phyloP scores from a whole-genome alignment of 2,329 filamentous ascomycete species.

The Epichloe hybrida region DNA sequence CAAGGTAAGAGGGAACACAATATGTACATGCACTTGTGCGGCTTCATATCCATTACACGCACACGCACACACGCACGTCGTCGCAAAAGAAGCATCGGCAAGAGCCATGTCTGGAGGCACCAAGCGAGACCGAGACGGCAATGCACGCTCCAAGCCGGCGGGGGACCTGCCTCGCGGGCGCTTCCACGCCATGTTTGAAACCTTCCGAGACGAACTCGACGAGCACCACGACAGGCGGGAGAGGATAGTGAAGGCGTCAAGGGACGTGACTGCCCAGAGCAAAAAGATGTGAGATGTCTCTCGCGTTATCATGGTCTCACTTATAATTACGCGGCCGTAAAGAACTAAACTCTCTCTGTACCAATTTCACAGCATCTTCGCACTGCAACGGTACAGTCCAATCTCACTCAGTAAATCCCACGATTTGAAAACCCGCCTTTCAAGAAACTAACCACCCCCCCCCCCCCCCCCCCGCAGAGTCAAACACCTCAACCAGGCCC shows the following conservation, averaged over 20 bases:
- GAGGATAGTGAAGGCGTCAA: conserved; percentile 75
- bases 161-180: conserved; percentile 23
- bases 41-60: no score
- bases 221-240: conserved; percentile 89
- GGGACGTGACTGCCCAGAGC: conserved; percentile 84
- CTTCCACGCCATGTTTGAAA: conserved; percentile 68
- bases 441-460: not conserved
- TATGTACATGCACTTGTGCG: no score
- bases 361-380: conserved; percentile 21
- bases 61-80: no score
- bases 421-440: not conserved
- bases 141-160: conserved; percentile 25
- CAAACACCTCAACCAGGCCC: conserved; percentile 43
- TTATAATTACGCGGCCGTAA: not conserved
- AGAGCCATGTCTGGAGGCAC: conserved; percentile 25
- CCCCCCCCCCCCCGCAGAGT: conserved; percentile 32
- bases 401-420: not conserved
- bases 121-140: conserved; percentile 42
- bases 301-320: no score
- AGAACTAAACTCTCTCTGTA: no score
- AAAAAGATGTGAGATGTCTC: conserved; percentile 72
- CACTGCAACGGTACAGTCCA: conserved; percentile 23
- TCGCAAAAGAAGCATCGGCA: not conserved
- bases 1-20: no score
- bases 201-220: conserved; percentile 77